These are phyloP conservation scores for Musa beccarii DNA, from an alignment of 176 grass and related monocot genomes.

Conservation along the genomic window DNA sequence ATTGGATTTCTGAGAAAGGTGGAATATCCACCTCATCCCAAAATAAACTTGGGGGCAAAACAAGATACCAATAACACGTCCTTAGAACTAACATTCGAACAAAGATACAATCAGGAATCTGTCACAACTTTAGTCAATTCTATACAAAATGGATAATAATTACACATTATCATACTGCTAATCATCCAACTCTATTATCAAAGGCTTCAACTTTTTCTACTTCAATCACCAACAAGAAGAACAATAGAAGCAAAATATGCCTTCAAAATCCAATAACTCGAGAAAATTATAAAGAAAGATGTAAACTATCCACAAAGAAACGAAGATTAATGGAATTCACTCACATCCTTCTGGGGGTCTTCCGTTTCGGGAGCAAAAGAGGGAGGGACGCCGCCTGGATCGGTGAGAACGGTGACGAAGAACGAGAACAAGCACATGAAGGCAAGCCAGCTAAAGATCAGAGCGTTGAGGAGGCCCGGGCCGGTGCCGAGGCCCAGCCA, in stretches of 20 bases:
- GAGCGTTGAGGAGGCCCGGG: conserved; percentile 42
- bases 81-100: no score
- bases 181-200: neutral
- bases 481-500: conserved; percentile 56
- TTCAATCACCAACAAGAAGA: neutral
- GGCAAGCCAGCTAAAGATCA: conserved; percentile 44
- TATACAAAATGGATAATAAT: no score
- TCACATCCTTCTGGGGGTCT: conserved; percentile 50
- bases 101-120: no score
- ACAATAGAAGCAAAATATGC: neutral
- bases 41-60: no score
- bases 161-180: no score
- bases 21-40: no score
- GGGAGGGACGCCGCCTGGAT: conserved; percentile 55
- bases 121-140: no score
- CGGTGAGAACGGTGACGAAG: conserved; percentile 36
- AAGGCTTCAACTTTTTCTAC: neutral
- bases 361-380: conserved; percentile 51
- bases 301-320: conserved; percentile 6
- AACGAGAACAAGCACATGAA: conserved; percentile 67
- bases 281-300: no score
- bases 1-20: no score
- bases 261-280: no score
- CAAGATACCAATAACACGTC: no score
- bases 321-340: conserved; percentile 6